Conservation (phyloP, 345 rosid species). For the Cardamine chenopodiifolia region DNA sequence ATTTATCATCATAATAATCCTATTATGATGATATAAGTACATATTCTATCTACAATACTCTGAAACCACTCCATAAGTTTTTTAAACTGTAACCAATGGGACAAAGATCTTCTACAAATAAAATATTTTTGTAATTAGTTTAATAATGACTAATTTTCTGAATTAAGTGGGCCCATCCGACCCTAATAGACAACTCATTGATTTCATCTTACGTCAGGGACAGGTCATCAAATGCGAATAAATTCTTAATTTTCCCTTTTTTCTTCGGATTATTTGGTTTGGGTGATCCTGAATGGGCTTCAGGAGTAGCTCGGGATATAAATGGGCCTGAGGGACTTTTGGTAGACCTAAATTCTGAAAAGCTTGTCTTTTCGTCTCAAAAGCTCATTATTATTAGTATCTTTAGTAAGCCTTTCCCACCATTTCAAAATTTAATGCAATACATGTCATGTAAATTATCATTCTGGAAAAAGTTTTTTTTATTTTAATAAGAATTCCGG, state of each 20-base stretch:
- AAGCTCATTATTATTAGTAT: constrained; percentile 6
- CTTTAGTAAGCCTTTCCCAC: not conserved
- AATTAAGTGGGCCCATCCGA: constrained; percentile 34
- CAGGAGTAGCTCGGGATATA: not conserved
- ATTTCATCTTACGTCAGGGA: constrained; percentile 37
- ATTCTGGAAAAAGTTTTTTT: not conserved
- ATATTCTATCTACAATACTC: too few species aligned
- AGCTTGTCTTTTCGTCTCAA: not conserved
- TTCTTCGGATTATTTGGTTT: not conserved
- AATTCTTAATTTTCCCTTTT: not conserved
- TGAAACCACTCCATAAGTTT: too few species aligned
- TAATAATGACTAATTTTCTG: constrained; percentile 29
- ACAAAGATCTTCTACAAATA: too few species aligned
- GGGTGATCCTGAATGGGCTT: constrained; percentile 6
- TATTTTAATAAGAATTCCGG: too few species aligned
- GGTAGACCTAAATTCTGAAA: constrained; percentile 6
- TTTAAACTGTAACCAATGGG: too few species aligned
- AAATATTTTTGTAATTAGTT: constrained; percentile 5
- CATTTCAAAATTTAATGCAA: not conserved
- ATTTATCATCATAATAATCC: too few species aligned
- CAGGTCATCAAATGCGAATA: constrained; percentile 35
- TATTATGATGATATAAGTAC: too few species aligned
- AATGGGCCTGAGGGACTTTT: not conserved
- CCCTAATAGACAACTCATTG: constrained; percentile 44
- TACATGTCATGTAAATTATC: not conserved